Percentiles rank a stretch among this genome's conserved stretches.
Conservation (phyloP, 2,329 filamentous ascomycete genomes). For the Thielaviopsis musarum region DNA sequence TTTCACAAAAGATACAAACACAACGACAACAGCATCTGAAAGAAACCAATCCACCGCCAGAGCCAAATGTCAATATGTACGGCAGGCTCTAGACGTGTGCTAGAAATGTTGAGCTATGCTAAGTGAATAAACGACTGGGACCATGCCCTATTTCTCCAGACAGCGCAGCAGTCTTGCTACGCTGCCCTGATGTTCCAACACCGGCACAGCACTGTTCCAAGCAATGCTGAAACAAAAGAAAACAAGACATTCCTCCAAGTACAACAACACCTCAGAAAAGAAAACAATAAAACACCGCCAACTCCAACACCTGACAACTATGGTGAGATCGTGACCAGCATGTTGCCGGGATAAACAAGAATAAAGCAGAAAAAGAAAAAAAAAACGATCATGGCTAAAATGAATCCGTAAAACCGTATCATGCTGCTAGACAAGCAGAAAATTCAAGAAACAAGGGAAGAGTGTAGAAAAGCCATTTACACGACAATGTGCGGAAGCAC, state of each 20-base stretch:
- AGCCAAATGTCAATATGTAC: background rate
- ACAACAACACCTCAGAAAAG: slow-evolving; percentile 12
- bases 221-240: slow-evolving; percentile 3
- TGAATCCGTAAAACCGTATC: background rate
- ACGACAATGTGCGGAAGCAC: slow-evolving; percentile 11
- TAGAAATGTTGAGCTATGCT: background rate
- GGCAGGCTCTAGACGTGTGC: background rate
- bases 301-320: slow-evolving; percentile 15
- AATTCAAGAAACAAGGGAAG: slow-evolving; percentile 10
- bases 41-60: background rate
- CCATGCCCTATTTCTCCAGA: background rate
- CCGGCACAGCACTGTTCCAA: background rate
- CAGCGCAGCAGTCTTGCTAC: background rate
- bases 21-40: background rate
- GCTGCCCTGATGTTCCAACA: background rate
- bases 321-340: slow-evolving; percentile 14
- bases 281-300: slow-evolving; percentile 13
- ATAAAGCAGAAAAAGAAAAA: slow-evolving; percentile 3
- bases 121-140: background rate
- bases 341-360: background rate
- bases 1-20: background rate
- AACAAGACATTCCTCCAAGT: background rate
- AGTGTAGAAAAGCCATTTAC: background rate
- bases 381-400: slow-evolving; percentile 7
- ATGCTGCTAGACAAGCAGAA: background rate